Conservation (phyloP, 2,329 filamentous ascomycete genomes). For the Claviceps monticola region DNA sequence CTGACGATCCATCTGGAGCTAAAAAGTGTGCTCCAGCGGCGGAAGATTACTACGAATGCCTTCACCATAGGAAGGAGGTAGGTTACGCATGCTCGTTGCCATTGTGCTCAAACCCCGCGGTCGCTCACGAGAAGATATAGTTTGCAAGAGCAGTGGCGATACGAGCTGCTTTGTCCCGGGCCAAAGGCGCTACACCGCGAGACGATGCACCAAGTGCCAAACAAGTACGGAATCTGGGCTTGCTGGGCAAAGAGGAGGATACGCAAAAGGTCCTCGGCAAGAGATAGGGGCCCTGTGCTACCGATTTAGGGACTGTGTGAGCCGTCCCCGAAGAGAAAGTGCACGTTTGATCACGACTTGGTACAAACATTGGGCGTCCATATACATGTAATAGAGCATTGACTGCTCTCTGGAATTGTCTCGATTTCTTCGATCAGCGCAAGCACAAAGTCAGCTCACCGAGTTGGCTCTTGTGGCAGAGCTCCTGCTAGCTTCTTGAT, state of each 20-base stretch:
- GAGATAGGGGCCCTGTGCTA: conserved; percentile 9
- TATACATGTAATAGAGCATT: background rate
- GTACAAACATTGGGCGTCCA: background rate
- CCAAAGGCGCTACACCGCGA: conserved; percentile 58
- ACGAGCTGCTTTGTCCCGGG: conserved; percentile 74
- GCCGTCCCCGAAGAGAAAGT: background rate
- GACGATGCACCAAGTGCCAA: conserved; percentile 72
- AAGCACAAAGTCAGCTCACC: background rate
- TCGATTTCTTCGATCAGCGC: background rate
- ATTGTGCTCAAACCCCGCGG: background rate
- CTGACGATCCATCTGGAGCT: conserved; percentile 67
- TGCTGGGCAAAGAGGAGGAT: conserved; percentile 75
- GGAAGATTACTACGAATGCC: conserved; percentile 97
- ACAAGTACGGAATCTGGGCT: conserved; percentile 74
- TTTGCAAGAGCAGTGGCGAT: conserved; percentile 64
- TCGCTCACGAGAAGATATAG: conserved; percentile 30
- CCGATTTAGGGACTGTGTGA: background rate
- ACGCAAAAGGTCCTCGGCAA: conserved; percentile 43
- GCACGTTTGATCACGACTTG: background rate
- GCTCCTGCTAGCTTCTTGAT: background rate
- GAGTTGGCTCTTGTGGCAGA: background rate
- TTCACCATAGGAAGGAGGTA: conserved; percentile 99
- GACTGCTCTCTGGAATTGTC: background rate
- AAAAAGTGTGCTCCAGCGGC: conserved; percentile 73
- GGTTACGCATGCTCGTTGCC: conserved; percentile 14